Evolutionary conservation across 441 rosid species (phyloP).

Genomic region (Gossypium lobatum): DNA sequence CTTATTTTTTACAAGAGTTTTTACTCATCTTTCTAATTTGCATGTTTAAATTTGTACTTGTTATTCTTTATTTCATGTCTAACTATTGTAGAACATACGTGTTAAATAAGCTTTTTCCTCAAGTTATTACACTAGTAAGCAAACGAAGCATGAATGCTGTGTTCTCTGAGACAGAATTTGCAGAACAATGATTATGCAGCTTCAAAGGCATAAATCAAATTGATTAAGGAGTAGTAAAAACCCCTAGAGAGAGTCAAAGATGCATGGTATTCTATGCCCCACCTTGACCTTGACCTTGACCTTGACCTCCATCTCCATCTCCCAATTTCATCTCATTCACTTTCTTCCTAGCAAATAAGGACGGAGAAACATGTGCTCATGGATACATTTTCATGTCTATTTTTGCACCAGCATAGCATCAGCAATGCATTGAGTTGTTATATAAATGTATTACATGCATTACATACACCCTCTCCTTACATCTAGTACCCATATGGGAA

Average conservation of each 20-base stretch:
- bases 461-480: background rate
- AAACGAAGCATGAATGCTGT: background rate
- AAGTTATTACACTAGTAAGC: background rate
- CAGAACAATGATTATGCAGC: background rate
- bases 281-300: background rate
- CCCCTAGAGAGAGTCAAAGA: background rate
- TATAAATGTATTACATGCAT: background rate
- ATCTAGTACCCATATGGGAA: background rate
- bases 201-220: background rate
- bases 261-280: background rate
- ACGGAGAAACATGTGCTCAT: background rate
- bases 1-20: background rate
- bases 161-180: background rate
- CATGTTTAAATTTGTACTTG: background rate
- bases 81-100: background rate
- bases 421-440: background rate
- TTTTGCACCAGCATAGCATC: background rate
- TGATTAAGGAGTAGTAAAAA: background rate
- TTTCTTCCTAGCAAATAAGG: background rate
- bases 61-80: background rate
- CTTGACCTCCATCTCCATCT: background rate
- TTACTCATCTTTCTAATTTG: background rate
- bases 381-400: background rate
- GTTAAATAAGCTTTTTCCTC: background rate
- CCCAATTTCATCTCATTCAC: background rate